A percentile compares a stretch with the other conserved stretches of the same genome.
Conservation (phyloP, 2,329 filamentous ascomycete species). For the Alternaria infectoria region DNA sequence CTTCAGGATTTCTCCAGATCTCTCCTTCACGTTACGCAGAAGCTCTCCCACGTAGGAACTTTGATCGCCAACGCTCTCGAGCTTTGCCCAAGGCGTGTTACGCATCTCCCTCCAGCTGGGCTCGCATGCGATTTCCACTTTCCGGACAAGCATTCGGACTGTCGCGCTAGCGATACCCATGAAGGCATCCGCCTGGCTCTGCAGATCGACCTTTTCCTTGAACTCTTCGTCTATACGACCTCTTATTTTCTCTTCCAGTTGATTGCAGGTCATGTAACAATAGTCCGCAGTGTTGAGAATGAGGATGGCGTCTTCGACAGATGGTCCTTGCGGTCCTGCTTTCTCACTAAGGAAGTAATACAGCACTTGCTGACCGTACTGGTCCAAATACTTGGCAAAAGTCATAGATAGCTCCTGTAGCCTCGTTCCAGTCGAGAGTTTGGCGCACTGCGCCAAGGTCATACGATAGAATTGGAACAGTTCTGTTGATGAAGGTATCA, state of each 20-base stretch:
- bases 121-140: conserved; percentile 82
- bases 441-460: conserved; percentile 91
- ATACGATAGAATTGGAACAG: conserved; percentile 97
- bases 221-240: conserved; percentile 84
- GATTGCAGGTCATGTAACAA: conserved; percentile 90
- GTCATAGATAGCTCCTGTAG: conserved; percentile 84
- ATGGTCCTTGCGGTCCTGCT: conserved; percentile 60
- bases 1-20: conserved; percentile 75
- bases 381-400: conserved; percentile 90
- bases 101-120: conserved; percentile 95
- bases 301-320: conserved; percentile 78
- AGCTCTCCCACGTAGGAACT: conserved; percentile 90
- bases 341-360: conserved; percentile 72
- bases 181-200: conserved; percentile 92
- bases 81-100: conserved; percentile 91
- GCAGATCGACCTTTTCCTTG: conserved; percentile 77
- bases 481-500: conserved; percentile 93
- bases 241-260: conserved; percentile 94
- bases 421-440: conserved; percentile 88
- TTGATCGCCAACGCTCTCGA: conserved; percentile 92
- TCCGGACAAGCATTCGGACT: conserved; percentile 81
- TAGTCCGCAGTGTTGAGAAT: conserved; percentile 98
- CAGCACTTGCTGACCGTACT: conserved; percentile 92
- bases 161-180: conserved; percentile 91
- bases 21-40: conserved; percentile 72